Conservation (phyloP, 768 basidiomycete species). For the Sporobolomyces roseus region DNA sequence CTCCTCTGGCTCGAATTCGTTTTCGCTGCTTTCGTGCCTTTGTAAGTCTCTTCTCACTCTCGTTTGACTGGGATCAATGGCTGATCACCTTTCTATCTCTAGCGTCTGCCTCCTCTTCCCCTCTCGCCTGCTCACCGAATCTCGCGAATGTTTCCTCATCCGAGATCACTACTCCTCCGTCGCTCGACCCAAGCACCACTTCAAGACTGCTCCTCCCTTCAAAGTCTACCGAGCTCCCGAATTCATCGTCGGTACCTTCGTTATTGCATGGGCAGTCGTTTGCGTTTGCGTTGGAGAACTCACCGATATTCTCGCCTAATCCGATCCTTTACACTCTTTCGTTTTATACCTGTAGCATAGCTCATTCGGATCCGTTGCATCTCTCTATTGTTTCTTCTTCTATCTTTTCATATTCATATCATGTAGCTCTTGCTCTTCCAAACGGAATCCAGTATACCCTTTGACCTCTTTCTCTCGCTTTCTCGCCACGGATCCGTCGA, state of each 20-base stretch:
- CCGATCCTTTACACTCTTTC: background rate
- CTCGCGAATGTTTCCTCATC: constrained; percentile 37
- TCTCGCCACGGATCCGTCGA: no score
- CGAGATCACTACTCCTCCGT: constrained; percentile 40
- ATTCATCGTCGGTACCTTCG: constrained; percentile 24
- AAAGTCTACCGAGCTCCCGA: constrained; percentile 34
- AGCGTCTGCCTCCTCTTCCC: constrained; percentile 41
- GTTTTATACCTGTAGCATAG: background rate
- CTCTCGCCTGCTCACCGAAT: constrained; percentile 35
- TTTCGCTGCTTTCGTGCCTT: constrained; percentile 38
- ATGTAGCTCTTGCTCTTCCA: background rate
- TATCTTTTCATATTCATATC: background rate
- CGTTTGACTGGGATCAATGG: background rate
- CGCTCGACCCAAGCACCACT: constrained; percentile 40
- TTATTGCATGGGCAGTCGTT: constrained; percentile 31
- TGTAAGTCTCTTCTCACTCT: constrained; percentile 5
- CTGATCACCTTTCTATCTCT: background rate
- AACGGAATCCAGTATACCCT: no score
- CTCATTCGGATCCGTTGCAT: background rate
- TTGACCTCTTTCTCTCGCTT: no score
- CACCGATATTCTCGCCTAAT: constrained; percentile 33
- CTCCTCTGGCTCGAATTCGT: constrained; percentile 39
- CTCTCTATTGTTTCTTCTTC: background rate
- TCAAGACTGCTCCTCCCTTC: constrained; percentile 37
- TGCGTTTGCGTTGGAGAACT: constrained; percentile 32